Evolutionary conservation across 2,329 filamentous ascomycete genomes (phyloP), one percentile per base, ranked within the genome.

Genomic region (Colletotrichum sansevieriae): DNA sequence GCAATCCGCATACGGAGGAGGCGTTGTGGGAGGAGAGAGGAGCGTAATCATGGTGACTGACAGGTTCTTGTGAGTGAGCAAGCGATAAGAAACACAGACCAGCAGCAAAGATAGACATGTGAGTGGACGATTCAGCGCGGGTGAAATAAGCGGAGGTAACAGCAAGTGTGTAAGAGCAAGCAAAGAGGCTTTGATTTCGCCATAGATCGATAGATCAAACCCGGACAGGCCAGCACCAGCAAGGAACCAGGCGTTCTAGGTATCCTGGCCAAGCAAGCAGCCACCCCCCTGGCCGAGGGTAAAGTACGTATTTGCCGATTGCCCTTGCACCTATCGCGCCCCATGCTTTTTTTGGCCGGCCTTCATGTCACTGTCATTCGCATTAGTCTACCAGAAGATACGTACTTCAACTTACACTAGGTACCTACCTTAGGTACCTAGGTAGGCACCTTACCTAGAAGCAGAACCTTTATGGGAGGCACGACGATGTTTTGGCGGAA

Each of bases 1-100:
- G 51, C 63, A 67, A 61, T 68, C 67, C 67, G 67, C 63, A 70
- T 57, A 68, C 67, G 67, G 63, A 70, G 62, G 62, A 54, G 65
- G 65, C 62, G 62, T 56, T 65, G 55, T 65, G 55, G 62, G 54
- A 68, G 62, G 54, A 64, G 63, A n/a, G 56, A n/a, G 49, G 35
- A 63, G 20, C 29, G 54, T 68, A 70, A 70, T 68, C 63, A 68
- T 63, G 25, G 51, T 47, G 67, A 67, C 52, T 68, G 64, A 70
- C 58, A 47, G 44, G 39, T 47, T 57, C 22, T 25, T 63, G 67
- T 68, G 44, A 63, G 67, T 63, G 64, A 66, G 63, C 41, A 63
- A n/a, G 43, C 44, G 63, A 67, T 66, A 70, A 70, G 67, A 63
- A 13, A 70, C 67, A 70, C 67, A 57, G 67, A 46, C 57, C 37